These are phyloP conservation scores for Dipteronia dyeriana DNA, from an alignment of 345 rosid species.

Conservation along the genomic window DNA sequence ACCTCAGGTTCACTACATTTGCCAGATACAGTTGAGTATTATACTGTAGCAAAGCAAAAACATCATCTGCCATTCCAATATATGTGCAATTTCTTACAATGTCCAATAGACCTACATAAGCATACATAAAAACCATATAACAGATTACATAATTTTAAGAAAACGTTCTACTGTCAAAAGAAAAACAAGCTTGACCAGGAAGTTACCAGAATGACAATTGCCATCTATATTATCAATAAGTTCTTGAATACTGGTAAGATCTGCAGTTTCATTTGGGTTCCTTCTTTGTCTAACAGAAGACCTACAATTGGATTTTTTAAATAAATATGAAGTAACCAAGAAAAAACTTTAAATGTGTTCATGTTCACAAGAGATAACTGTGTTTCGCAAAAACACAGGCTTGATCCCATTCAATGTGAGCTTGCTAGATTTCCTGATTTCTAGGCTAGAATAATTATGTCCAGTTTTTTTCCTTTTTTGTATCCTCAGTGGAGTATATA, in stretches of 20 bases:
- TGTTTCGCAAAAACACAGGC: too few relatives aligned
- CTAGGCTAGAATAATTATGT: too few relatives aligned
- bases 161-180: constrained; percentile 8
- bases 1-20: constrained; percentile 89
- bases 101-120: constrained; percentile 70
- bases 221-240: constrained; percentile 65
- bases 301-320: constrained; percentile 35
- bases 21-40: constrained; percentile 85
- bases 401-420: too few relatives aligned
- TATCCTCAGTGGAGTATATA: too few relatives aligned
- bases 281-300: constrained; percentile 85
- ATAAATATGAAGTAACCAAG: not conserved
- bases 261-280: constrained; percentile 89
- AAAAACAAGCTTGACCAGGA: constrained; percentile 13
- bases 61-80: constrained; percentile 97
- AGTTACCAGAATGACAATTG: constrained; percentile 67
- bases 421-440: too few relatives aligned
- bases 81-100: constrained; percentile 73
- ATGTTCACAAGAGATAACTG: not conserved
- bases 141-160: constrained; percentile 9
- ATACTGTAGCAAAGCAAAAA: constrained; percentile 85
- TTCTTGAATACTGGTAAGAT: constrained; percentile 89
- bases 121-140: constrained; percentile 12
- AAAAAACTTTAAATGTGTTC: not conserved
- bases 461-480: too few relatives aligned